Conservation (phyloP, 176 grass and related monocot genomes). For the Juncus inflexus region DNA sequence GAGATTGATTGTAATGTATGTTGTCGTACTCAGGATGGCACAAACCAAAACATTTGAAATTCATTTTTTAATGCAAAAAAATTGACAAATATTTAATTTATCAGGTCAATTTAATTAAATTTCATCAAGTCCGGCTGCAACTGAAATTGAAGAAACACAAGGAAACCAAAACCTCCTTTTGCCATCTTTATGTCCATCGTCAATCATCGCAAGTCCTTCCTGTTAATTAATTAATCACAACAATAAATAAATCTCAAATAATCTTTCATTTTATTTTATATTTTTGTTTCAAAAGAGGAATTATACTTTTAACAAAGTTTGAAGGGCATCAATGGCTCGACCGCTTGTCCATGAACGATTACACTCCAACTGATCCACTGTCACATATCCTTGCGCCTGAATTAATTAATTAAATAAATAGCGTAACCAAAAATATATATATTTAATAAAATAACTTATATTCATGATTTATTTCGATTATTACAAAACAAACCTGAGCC, state of each 20-base stretch:
- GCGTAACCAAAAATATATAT: neutral
- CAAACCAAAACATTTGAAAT: neutral
- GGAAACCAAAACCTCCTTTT: slow-evolving; percentile 92
- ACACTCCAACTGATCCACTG: slow-evolving; percentile 62
- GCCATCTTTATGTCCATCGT: slow-evolving; percentile 78
- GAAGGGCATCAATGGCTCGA: slow-evolving; percentile 69
- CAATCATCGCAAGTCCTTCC: slow-evolving; percentile 98
- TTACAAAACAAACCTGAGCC: slow-evolving; percentile 68
- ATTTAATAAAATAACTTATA: slow-evolving; percentile 14
- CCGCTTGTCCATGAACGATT: slow-evolving; percentile 75
- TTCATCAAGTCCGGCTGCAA: slow-evolving; percentile 33
- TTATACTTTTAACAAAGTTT: slow-evolving; percentile 81
- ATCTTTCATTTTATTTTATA: too few species aligned
- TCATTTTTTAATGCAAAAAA: neutral
- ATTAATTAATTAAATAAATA: slow-evolving; percentile 27
- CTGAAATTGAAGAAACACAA: slow-evolving; percentile 62
- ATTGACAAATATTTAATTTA: neutral
- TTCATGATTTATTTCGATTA: neutral
- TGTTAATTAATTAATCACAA: slow-evolving; percentile 30
- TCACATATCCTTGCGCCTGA: slow-evolving; percentile 77
- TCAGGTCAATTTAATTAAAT: slow-evolving; percentile 6
- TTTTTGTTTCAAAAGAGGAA: too few species aligned
- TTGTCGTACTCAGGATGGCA: too few species aligned
- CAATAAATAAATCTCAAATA: neutral
- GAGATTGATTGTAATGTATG: too few species aligned